phyloP scores from a whole-genome alignment of 73 alveolate species.

The Halteria grandinella region DNA sequence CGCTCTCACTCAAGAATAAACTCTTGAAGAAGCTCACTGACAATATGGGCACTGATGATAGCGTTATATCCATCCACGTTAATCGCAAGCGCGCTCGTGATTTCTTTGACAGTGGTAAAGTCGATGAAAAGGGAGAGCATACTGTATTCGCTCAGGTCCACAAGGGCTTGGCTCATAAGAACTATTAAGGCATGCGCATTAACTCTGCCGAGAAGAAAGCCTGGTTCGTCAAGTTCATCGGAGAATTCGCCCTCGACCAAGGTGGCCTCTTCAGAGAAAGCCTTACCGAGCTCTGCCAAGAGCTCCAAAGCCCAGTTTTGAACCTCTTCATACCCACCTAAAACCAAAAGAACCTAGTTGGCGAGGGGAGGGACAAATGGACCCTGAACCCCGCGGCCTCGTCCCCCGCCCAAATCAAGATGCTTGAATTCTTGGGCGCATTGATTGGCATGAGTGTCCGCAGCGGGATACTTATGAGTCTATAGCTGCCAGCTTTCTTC shows the following conservation, averaged over 20 bases:
- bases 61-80: slow-evolving; percentile 41
- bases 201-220: slow-evolving; percentile 60
- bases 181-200: slow-evolving; percentile 48
- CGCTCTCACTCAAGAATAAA: slow-evolving; percentile 18
- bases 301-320: slow-evolving; percentile 78
- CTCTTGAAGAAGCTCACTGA: slow-evolving; percentile 17
- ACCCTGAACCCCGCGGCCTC: slow-evolving; percentile 85
- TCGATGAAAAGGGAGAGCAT: slow-evolving; percentile 56
- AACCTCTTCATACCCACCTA: slow-evolving; percentile 87
- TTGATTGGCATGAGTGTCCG: slow-evolving; percentile 85
- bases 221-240: slow-evolving; percentile 76
- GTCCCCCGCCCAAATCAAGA: slow-evolving; percentile 70
- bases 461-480: slow-evolving; percentile 81
- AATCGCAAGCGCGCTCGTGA: slow-evolving; percentile 49
- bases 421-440: slow-evolving; percentile 86
- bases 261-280: slow-evolving; percentile 90
- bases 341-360: slow-evolving; percentile 81
- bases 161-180: slow-evolving; percentile 23
- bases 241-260: slow-evolving; percentile 90
- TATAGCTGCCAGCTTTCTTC: slow-evolving; percentile 84
- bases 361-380: slow-evolving; percentile 90
- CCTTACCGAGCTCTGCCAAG: slow-evolving; percentile 77
- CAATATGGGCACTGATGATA: slow-evolving; percentile 22
- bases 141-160: slow-evolving; percentile 48
- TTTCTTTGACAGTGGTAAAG: slow-evolving; percentile 21